Percentiles rank a stretch among this genome's conserved stretches.
phyloP scores from a whole-genome alignment of 1,284 basidiomycete genomes.

The Apiotrichum sp. region DNA sequence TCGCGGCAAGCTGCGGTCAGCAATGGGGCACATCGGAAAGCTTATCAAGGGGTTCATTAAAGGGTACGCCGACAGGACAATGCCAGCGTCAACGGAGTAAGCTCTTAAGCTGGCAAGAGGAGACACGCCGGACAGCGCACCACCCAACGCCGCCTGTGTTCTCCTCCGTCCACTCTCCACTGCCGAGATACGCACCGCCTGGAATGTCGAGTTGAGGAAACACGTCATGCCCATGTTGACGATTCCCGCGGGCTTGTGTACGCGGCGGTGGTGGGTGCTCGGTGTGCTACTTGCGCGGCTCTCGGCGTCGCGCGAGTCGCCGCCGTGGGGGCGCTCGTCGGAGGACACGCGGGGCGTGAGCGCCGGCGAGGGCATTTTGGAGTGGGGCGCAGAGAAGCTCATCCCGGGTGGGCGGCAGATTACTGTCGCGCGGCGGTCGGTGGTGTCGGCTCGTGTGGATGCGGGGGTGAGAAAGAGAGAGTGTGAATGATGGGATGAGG shows the following conservation, averaged over 20 bases:
- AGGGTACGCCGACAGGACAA: no score
- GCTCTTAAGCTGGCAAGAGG: no score
- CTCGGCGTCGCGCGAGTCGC: neutral
- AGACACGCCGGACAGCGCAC: no score
- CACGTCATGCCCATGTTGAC: constrained; percentile 85
- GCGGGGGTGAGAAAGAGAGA: no score
- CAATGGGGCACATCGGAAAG: no score
- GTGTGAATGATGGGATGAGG: no score
- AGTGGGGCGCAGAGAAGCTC: constrained; percentile 19
- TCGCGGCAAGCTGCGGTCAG: constrained; percentile 29
- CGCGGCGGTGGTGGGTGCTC: neutral
- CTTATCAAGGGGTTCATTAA: no score
- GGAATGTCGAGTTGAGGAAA: constrained; percentile 86
- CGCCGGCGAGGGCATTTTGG: constrained; percentile 15
- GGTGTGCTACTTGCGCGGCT: neutral
- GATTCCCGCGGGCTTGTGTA: constrained; percentile 53
- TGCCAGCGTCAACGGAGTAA: no score
- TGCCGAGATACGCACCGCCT: constrained; percentile 49
- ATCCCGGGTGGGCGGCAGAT: neutral
- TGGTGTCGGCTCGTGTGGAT: no score
- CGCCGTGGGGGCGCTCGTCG: neutral
- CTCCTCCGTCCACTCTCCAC: no score
- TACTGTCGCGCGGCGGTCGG: no score
- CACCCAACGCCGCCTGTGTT: no score
- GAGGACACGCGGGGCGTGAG: constrained; percentile 11